phyloP scores from a whole-genome alignment of 192 early-diverging fungal genomes.

The Chytriomyces hyalinus region DNA sequence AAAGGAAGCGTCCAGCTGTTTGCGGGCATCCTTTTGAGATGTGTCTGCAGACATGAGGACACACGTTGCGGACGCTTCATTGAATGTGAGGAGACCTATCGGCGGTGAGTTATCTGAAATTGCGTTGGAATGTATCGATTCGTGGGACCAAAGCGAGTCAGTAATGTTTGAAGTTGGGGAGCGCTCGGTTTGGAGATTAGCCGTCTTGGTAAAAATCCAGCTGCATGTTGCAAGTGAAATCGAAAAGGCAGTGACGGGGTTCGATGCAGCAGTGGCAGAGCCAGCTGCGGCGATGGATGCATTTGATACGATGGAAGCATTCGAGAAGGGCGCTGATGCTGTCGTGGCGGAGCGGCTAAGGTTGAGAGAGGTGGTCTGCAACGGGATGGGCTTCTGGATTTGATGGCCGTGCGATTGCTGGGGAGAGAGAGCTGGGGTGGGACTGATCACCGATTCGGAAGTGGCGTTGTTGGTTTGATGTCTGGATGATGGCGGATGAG shows the following conservation, averaged over 20 bases:
- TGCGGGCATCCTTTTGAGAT: neutral
- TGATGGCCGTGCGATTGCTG: neutral
- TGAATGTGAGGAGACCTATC: neutral
- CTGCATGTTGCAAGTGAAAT: neutral
- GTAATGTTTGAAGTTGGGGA: neutral
- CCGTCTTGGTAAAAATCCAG: neutral
- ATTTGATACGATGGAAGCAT: neutral
- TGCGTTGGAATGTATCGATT: neutral
- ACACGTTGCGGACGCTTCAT: neutral
- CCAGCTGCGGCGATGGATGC: neutral
- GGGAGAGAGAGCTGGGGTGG: neutral
- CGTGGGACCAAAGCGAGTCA: neutral
- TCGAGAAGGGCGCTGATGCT: neutral
- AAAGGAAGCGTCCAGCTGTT: neutral
- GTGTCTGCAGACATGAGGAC: neutral
- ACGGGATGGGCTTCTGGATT: neutral
- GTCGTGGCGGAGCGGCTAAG: neutral
- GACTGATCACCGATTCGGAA: neutral
- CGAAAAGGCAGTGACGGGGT: neutral
- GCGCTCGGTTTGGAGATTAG: neutral
- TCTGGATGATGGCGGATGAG: neutral
- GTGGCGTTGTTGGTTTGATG: neutral
- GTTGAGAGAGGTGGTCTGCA: neutral
- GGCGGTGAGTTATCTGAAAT: no score
- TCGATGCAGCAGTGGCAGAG: neutral